Percentiles rank a stretch among this genome's conserved stretches.
phyloP scores from a whole-genome alignment of 2,329 filamentous ascomycete genomes.

The Aspergillus spinulosporus region DNA sequence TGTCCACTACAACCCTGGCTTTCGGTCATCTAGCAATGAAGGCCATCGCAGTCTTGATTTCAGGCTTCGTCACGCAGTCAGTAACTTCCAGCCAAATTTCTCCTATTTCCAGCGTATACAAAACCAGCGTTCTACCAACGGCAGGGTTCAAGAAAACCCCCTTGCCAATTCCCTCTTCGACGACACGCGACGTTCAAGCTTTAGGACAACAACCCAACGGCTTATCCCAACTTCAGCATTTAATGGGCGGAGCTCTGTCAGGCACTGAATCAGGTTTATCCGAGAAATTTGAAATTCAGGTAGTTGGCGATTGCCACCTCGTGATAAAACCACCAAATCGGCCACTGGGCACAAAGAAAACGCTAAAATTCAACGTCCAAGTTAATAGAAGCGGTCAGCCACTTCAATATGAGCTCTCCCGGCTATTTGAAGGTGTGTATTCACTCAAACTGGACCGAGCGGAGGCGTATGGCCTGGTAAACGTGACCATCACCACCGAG shows the following conservation, averaged over 20 bases:
- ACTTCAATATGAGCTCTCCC: constrained; percentile 49
- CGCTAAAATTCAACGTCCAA: constrained; percentile 51
- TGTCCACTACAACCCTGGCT: constrained; percentile 31
- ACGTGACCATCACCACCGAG: constrained; percentile 48
- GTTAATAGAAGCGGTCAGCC: constrained; percentile 46
- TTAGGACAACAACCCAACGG: constrained; percentile 19
- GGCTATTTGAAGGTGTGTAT: constrained; percentile 56
- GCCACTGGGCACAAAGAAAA: constrained; percentile 45
- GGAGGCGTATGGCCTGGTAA: constrained; percentile 51
- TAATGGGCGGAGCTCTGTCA: constrained; percentile 28
- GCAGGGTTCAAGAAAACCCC: constrained; percentile 25
- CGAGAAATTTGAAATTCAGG: constrained; percentile 51
- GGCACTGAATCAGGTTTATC: constrained; percentile 30
- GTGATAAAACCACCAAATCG: constrained; percentile 52
- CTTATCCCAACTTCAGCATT: constrained; percentile 28
- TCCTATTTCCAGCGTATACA: constrained; percentile 17
- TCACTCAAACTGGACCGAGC: constrained; percentile 52
- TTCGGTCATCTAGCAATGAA: constrained; percentile 35
- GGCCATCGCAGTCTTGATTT: constrained; percentile 24
- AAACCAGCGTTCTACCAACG: constrained; percentile 25
- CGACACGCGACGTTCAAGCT: constrained; percentile 22
- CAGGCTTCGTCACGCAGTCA: constrained; percentile 28
- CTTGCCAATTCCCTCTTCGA: constrained; percentile 26
- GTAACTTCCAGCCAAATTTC: constrained; percentile 24
- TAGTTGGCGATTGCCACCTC: constrained; percentile 56